Base-by-base conservation (phyloP, 1,284 basidiomycete species). In the Malassezia sp. region DNA sequence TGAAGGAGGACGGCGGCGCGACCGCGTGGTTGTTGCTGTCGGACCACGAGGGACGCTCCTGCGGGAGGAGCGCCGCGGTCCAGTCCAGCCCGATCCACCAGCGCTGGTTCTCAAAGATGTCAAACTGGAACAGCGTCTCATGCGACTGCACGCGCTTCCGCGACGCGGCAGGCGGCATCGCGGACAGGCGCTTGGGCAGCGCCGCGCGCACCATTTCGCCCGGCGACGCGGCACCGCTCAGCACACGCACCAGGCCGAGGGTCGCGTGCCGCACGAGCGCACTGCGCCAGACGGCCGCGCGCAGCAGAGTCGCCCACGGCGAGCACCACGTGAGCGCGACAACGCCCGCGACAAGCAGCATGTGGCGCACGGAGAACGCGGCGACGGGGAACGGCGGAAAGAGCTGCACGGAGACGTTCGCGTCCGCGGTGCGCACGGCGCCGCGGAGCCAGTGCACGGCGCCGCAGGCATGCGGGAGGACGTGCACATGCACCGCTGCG, bases 51-150 rank as follows among this genome's bases (percentile, higher is more conserved):
- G 89, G 85, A 1, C 89, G 80, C 68, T 95, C 89, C 31, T 80
- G 79, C 0, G 89, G 89, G 4, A 95, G 77, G 5, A 95, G 77
- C 0, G 89, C 87, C 2, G 85, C 83, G 0, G 89, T 91, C 85
- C 86, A 95, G 72, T 95, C 75, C 12, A 77, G 59, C 2, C 74
- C 75, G 65, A 77, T 73, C 75, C 75, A 76, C 90, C 89, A 95
- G 4, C 89, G 78, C 73, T 95, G 89, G 70, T 93, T 95, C 71
- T 95, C 89, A 66, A 85, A 83, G 23, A 93, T 60, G 18, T 62
- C 62, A 24, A 70, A 68, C 36, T 61, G 53, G 36, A 69, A 66
- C 12, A 60, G 46, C 15, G 53, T 52, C 35, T 60, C 56, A 11
- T 54, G 47, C 9, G 42, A 36, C 24, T 35, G 23, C 18, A 24